Evolutionary conservation across 2,329 filamentous ascomycete species (phyloP).

Genomic region (Cordyceps farinosa): DNA sequence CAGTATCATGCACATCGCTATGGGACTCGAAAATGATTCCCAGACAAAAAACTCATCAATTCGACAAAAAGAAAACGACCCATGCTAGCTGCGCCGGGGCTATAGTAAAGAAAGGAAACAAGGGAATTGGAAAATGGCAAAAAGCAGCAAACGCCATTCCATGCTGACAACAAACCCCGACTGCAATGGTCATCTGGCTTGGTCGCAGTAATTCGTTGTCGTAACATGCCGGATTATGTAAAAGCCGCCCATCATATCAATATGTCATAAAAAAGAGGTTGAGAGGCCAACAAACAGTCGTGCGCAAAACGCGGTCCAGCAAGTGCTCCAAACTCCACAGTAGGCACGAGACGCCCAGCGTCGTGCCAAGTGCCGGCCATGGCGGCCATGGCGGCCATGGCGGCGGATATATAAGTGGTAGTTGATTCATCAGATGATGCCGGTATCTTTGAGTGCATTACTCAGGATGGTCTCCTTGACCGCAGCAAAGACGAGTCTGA

Average conservation of each 20-base stretch:
- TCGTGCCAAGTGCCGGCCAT: background rate
- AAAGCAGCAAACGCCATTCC: constrained; percentile 13
- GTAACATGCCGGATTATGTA: constrained; percentile 18
- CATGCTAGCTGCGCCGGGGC: constrained; percentile 15
- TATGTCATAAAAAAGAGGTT: constrained; percentile 13
- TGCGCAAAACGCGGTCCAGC: constrained; percentile 8
- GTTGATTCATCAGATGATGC: constrained; percentile 66
- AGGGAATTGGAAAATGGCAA: constrained; percentile 1
- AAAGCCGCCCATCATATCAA: constrained; percentile 13
- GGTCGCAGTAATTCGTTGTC: constrained; percentile 10
- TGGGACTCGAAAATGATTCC: background rate
- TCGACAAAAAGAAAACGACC: constrained; percentile 7
- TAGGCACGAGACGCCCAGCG: background rate
- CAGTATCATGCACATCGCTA: background rate
- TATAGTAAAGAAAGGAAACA: constrained; percentile 7
- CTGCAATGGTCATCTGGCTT: background rate
- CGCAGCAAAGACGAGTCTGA: constrained; percentile 93
- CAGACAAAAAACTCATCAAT: constrained; percentile 8
- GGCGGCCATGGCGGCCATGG: background rate
- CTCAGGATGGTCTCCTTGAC: constrained; percentile 99
- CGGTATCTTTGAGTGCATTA: constrained; percentile 96
- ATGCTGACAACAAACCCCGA: constrained; percentile 3
- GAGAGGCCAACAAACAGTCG: background rate
- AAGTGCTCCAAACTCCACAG: constrained; percentile 16
- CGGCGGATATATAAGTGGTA: background rate